Evolutionary conservation across 371 early-diverging fungal species (phyloP).

Genomic region (Zychaea mexicana): DNA sequence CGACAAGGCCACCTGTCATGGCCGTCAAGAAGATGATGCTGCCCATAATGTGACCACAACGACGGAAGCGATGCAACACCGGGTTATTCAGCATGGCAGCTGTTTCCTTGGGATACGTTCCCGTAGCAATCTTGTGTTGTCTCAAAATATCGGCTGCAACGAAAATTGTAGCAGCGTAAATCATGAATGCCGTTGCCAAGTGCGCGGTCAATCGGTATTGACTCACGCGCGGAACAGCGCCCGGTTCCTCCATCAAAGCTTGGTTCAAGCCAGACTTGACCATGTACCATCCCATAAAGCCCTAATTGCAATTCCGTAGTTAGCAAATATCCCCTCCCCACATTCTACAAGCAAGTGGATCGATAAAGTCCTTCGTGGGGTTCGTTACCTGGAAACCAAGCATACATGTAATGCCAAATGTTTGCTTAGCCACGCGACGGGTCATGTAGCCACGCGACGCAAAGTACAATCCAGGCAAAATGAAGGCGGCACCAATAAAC

Average conservation of each 20-base stretch:
- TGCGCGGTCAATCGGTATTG: slow-evolving; percentile 95
- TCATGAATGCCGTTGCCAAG: slow-evolving; percentile 86
- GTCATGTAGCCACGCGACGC: slow-evolving; percentile 79
- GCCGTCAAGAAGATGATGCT: slow-evolving; percentile 85
- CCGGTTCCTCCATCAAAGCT: slow-evolving; percentile 76
- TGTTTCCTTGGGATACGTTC: slow-evolving; percentile 41
- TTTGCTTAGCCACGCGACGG: slow-evolving; percentile 64
- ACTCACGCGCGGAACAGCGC: slow-evolving; percentile 89
- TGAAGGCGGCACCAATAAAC: slow-evolving; percentile 86
- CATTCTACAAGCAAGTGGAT: not conserved
- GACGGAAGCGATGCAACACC: slow-evolving; percentile 59
- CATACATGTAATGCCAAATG: slow-evolving; percentile 73
- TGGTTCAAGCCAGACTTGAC: slow-evolving; percentile 89
- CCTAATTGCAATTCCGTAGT: too few species aligned
- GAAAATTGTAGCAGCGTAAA: slow-evolving; percentile 79
- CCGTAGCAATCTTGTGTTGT: slow-evolving; percentile 60
- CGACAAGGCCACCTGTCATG: slow-evolving; percentile 94
- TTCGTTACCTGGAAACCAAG: slow-evolving; percentile 79
- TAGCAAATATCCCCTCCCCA: not conserved
- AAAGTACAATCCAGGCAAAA: slow-evolving; percentile 89
- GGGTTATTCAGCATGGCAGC: slow-evolving; percentile 59
- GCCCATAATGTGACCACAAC: slow-evolving; percentile 60
- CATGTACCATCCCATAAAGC: slow-evolving; percentile 98
- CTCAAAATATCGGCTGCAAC: slow-evolving; percentile 80
- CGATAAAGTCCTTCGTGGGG: not conserved